These are phyloP conservation scores for Emericellopsis terricola DNA, from an alignment of 495 filamentous ascomycete genomes.

Conservation along the genomic window DNA sequence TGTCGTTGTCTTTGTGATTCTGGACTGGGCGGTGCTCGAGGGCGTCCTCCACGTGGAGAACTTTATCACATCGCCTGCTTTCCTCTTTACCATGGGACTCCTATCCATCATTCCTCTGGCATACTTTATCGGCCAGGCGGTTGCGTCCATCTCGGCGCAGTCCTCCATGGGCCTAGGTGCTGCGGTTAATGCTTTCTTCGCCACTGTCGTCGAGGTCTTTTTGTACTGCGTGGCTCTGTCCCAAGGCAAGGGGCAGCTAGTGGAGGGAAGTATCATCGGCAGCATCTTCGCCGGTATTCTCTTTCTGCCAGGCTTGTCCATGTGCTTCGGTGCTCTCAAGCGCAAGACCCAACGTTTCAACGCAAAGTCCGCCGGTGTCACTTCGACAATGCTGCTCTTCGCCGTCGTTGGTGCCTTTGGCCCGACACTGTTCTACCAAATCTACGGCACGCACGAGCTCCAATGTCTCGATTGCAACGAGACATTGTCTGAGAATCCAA, in stretches of 20 bases:
- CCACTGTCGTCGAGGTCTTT: conserved; percentile 96
- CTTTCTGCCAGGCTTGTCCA: conserved; percentile 90
- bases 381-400: conserved; percentile 95
- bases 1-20: conserved; percentile 78
- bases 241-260: conserved; percentile 80
- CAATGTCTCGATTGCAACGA: conserved; percentile 64
- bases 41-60: conserved; percentile 46
- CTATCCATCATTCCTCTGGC: conserved; percentile 93
- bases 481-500: conserved; percentile 20
- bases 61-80: conserved; percentile 57
- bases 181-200: conserved; percentile 97
- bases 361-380: conserved; percentile 89
- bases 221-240: conserved; percentile 91
- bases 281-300: conserved; percentile 96
- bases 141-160: conserved; percentile 97
- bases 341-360: conserved; percentile 98
- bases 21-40: conserved; percentile 71
- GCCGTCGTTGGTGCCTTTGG: conserved; percentile 94
- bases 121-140: conserved; percentile 97
- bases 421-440: conserved; percentile 96
- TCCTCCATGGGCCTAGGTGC: conserved; percentile 99
- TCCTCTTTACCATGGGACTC: conserved; percentile 71
- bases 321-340: conserved; percentile 97
- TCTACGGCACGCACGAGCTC: conserved; percentile 93
- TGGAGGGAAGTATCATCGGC: conserved; percentile 92